phyloP scores from a whole-genome alignment of 2,329 filamentous ascomycete genomes.

The Cryphonectria radicalis region DNA sequence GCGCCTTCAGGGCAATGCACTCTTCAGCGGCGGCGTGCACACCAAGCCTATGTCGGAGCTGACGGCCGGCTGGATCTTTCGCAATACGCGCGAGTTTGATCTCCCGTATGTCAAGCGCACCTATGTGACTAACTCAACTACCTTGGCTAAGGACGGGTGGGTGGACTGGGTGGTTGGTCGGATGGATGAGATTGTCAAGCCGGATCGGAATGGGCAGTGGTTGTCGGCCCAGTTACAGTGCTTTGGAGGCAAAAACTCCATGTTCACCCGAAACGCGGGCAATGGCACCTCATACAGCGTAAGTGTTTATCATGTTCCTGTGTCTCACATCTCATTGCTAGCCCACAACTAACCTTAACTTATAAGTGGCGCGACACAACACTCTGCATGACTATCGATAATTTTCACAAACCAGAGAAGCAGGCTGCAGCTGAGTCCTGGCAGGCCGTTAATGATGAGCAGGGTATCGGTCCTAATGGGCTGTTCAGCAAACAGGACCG shows the following conservation, averaged over 20 bases:
- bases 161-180: conserved; percentile 42
- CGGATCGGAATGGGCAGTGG: conserved; percentile 42
- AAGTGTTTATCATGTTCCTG: not conserved
- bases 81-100: conserved; percentile 50
- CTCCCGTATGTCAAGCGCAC: conserved; percentile 54
- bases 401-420: conserved; percentile 45
- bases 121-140: conserved; percentile 48
- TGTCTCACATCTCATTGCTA: not conserved
- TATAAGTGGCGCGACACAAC: conserved; percentile 49
- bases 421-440: conserved; percentile 45
- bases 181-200: conserved; percentile 44
- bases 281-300: conserved; percentile 52
- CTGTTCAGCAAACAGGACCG: conserved; percentile 43
- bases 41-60: conserved; percentile 50
- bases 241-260: conserved; percentile 49
- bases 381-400: conserved; percentile 46
- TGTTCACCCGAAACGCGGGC: conserved; percentile 44
- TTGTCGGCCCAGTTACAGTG: conserved; percentile 51
- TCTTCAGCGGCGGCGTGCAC: conserved; percentile 38
- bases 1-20: conserved; percentile 38
- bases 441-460: conserved; percentile 47
- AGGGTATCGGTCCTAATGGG: conserved; percentile 34
- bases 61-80: conserved; percentile 52
- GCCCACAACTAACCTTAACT: not conserved
- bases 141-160: conserved; percentile 46